A percentile compares a stretch with the other conserved stretches of the same genome.
Evolutionary conservation across 1,284 basidiomycete species (phyloP).

Genomic region (Ganoderma lucidum): DNA sequence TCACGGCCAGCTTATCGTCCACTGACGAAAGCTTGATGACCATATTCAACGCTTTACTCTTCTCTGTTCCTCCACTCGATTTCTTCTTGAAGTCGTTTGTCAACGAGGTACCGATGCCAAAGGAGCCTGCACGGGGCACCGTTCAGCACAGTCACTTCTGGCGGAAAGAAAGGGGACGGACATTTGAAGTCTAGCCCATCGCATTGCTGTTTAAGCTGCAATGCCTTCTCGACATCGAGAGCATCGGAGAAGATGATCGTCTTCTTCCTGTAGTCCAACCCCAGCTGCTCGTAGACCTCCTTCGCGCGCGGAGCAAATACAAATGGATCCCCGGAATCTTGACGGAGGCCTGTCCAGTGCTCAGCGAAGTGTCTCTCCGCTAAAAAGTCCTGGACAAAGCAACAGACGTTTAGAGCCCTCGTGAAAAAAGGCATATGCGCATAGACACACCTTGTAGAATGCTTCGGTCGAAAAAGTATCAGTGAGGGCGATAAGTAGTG

Average conservation of each 20-base stretch:
- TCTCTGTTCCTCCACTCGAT: conserved; percentile 62
- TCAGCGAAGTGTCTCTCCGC: conserved; percentile 65
- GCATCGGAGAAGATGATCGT: conserved; percentile 86
- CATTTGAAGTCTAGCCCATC: conserved; percentile 79
- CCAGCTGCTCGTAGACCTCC: conserved; percentile 71
- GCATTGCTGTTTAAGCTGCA: conserved; percentile 76
- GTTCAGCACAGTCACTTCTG: neutral
- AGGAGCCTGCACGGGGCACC: conserved; percentile 59
- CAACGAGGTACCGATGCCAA: conserved; percentile 91
- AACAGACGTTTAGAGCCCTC: neutral
- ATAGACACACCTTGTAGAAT: conserved; percentile 74
- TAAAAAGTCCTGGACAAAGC: conserved; percentile 61
- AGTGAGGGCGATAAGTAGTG: conserved; percentile 79
- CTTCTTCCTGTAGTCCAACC: conserved; percentile 72
- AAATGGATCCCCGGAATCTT: conserved; percentile 92
- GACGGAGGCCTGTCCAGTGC: conserved; percentile 86
- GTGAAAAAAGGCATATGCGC: conserved; percentile 7
- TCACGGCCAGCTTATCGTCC: conserved; percentile 81
- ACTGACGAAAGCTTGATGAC: conserved; percentile 90
- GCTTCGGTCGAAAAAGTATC: conserved; percentile 90
- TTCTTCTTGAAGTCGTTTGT: conserved; percentile 85
- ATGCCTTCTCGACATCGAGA: conserved; percentile 75
- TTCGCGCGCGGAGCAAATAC: conserved; percentile 78
- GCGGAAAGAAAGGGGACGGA: conserved; percentile 38
- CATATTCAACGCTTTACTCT: conserved; percentile 88